phyloP scores from a whole-genome alignment of 2,329 filamentous ascomycete genomes.

The Diaporthe eres region DNA sequence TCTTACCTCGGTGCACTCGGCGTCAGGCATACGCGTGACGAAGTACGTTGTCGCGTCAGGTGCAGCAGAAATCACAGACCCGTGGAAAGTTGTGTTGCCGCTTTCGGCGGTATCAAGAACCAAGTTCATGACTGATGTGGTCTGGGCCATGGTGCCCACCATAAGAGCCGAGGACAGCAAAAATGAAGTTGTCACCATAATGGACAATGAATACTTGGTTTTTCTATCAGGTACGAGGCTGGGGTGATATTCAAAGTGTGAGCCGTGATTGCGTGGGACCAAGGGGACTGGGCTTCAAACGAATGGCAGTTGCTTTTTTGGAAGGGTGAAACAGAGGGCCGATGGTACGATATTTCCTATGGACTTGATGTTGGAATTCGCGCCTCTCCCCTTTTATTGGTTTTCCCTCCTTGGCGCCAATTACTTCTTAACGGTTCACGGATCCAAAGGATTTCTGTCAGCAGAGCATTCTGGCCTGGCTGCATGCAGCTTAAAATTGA shows the following conservation, averaged over 20 bases:
- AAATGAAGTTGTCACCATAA: neutral
- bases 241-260: neutral
- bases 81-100: conserved; percentile 7
- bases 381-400: too few species aligned
- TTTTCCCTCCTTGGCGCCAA: too few species aligned
- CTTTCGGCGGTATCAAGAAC: conserved; percentile 28
- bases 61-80: conserved; percentile 30
- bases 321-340: too few species aligned
- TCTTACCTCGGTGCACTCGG: conserved; percentile 4
- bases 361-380: too few species aligned
- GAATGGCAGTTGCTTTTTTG: neutral
- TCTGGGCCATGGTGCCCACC: conserved; percentile 11
- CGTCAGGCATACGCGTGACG: conserved; percentile 1
- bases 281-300: neutral
- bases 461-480: too few species aligned
- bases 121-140: conserved; percentile 29
- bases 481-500: too few species aligned
- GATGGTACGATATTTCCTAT: too few species aligned
- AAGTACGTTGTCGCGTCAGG: conserved; percentile 30
- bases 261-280: neutral
- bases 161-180: neutral
- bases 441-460: too few species aligned
- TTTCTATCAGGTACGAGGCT: too few species aligned
- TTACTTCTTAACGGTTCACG: too few species aligned
- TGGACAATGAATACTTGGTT: neutral